These are phyloP conservation scores for Nannochloris sp. DNA, from an alignment of 139 green algal species.

Conservation along the genomic window DNA sequence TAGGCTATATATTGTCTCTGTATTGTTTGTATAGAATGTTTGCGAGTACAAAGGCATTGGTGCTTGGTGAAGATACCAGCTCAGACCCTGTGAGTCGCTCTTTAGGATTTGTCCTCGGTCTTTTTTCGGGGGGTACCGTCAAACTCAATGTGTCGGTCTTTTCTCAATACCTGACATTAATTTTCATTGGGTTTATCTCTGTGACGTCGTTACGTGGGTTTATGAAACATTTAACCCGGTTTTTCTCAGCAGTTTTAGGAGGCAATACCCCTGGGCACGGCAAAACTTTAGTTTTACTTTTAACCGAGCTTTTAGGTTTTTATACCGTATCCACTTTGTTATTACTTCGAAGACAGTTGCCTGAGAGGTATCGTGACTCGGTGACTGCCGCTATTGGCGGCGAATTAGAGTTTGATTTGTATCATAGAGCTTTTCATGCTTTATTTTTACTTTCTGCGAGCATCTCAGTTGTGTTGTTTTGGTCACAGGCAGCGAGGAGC, in stretches of 20 bases:
- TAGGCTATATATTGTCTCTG: slow-evolving; percentile 69
- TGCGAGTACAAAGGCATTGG: slow-evolving; percentile 50
- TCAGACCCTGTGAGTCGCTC: slow-evolving; percentile 61
- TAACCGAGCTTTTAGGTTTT: slow-evolving; percentile 70
- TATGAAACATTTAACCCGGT: slow-evolving; percentile 58
- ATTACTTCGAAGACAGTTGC: slow-evolving; percentile 74
- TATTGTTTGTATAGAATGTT: slow-evolving; percentile 80
- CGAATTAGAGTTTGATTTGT: slow-evolving; percentile 78
- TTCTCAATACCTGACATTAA: slow-evolving; percentile 71
- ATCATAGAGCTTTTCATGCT: slow-evolving; percentile 48
- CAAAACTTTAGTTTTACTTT: slow-evolving; percentile 56
- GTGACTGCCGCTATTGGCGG: slow-evolving; percentile 64
- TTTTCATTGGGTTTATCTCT: slow-evolving; percentile 82
- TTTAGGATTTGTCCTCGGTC: slow-evolving; percentile 50
- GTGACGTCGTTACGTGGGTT: slow-evolving; percentile 75
- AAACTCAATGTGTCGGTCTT: slow-evolving; percentile 47
- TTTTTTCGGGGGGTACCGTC: slow-evolving; percentile 46
- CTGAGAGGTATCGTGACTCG: slow-evolving; percentile 45
- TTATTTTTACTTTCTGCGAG: slow-evolving; percentile 20
- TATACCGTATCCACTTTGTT: slow-evolving; percentile 77
- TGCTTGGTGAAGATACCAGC: slow-evolving; percentile 72
- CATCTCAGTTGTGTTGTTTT: slow-evolving; percentile 33
- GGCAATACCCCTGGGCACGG: slow-evolving; percentile 34
- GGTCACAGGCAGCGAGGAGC: slow-evolving; percentile 7
- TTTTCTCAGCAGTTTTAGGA: slow-evolving; percentile 41